phyloP scores from a whole-genome alignment of 2,329 filamentous ascomycete genomes.

The Monilinia aucupariae region DNA sequence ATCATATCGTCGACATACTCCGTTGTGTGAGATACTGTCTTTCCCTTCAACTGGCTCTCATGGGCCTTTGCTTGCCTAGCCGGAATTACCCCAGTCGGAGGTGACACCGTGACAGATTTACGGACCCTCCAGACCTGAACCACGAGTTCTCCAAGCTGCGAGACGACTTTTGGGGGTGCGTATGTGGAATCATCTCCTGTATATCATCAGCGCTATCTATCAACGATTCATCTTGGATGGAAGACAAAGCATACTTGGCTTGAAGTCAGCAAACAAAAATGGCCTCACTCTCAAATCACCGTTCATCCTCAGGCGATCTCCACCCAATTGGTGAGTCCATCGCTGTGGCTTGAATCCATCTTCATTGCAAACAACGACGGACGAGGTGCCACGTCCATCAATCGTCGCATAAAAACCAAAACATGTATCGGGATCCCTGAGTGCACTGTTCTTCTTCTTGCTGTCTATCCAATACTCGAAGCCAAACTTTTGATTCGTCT shows the following conservation, averaged over 20 bases:
- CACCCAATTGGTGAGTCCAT: background rate
- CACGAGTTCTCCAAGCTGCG: conserved; percentile 12
- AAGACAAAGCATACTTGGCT: background rate
- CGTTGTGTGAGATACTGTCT: conserved; percentile 6
- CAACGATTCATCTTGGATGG: background rate
- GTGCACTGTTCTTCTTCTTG: background rate
- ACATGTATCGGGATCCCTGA: background rate
- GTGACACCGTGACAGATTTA: background rate
- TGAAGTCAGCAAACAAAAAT: conserved; percentile 8
- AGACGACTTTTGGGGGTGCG: background rate
- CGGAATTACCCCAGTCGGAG: background rate
- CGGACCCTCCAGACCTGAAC: conserved; percentile 14
- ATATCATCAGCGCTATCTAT: background rate
- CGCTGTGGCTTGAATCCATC: conserved; percentile 6
- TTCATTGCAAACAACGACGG: conserved; percentile 3
- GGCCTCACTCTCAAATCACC: background rate
- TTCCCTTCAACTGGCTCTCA: conserved; percentile 7
- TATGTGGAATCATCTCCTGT: background rate
- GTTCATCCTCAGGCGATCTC: background rate
- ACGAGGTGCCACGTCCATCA: conserved; percentile 6
- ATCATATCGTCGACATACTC: conserved; percentile 6
- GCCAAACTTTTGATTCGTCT: background rate
- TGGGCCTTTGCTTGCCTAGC: background rate
- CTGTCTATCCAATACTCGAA: background rate
- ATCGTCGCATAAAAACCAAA: conserved; percentile 8